phyloP scores from a whole-genome alignment of 352 stramenopile genomes.

The Phytophthora europaea region DNA sequence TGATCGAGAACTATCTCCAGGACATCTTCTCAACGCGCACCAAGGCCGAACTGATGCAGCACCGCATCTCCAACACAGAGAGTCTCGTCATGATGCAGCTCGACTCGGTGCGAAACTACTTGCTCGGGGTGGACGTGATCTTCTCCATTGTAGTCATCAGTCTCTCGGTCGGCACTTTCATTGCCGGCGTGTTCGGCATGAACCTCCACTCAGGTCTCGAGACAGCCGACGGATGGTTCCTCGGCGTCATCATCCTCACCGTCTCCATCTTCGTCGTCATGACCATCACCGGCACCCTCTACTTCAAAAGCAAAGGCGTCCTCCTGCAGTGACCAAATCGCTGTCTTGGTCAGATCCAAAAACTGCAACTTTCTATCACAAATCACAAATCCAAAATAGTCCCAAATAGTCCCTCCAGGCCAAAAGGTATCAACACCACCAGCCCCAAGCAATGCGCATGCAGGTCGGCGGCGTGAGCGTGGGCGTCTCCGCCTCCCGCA shows the following conservation, averaged over 20 bases:
- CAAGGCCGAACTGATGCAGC: conserved; percentile 71
- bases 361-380: background rate
- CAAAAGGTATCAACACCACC: background rate
- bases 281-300: conserved; percentile 50
- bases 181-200: conserved; percentile 74
- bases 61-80: conserved; percentile 80
- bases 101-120: conserved; percentile 73
- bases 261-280: conserved; percentile 47
- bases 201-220: conserved; percentile 59
- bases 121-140: conserved; percentile 64
- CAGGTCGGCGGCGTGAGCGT: conserved; percentile 5
- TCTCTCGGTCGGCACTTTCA: conserved; percentile 65
- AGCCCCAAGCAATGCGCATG: background rate
- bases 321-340: conserved; percentile 34
- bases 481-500: conserved; percentile 13
- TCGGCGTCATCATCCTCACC: conserved; percentile 46
- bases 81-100: conserved; percentile 80
- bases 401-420: no score
- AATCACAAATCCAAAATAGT: background rate
- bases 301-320: conserved; percentile 74
- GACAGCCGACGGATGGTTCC: conserved; percentile 41
- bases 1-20: conserved; percentile 70
- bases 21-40: conserved; percentile 78
- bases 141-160: conserved; percentile 71
- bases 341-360: no score